Evolutionary conservation across 345 rosid genomes (phyloP), one percentile per base, ranked within the genome.

Genomic region (Populus euphratica): DNA sequence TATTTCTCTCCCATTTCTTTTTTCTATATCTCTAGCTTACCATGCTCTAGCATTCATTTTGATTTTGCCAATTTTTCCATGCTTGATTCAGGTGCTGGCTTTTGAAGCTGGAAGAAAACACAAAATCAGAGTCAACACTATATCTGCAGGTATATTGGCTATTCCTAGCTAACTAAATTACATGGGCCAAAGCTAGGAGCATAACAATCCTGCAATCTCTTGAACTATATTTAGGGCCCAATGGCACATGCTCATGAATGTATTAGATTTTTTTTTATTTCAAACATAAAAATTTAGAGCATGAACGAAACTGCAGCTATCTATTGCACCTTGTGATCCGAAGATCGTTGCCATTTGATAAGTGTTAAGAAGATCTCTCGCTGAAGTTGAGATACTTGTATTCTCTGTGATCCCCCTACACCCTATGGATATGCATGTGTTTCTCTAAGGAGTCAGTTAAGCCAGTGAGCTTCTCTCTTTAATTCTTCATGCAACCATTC

Each of bases 21-120:
- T 29, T 4, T 35, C 52, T 68, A n/a, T 5, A 41, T 68, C 49
- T 12, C 29, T 4, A 25, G 52, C 52, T 47, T 16, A 13, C 17
- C 52, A 47, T 47, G 3, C 3, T 47, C 52, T 47, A 14, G 25
- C 41, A 8, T 21, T 11, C 52, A 25, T 47, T 8, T 72, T 5
- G 29, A 65, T 33, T 17, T 13, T 16, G 39, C 54, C 62, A 44
- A 39, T 47, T 59, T 41, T 21, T 68, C 17, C 73, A 70, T 41
- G 43, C n/a, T 80, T 59, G 62, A 47, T 21, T 23, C 84, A 91
- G 96, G 96, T 91, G 76, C 88, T 91, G 62, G 91, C 96, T 65
- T 90, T 88, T 67, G 92, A 91, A 81, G 93, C 96, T 1, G 96
- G 93, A 83, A 88, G 96, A 68, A 90, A 90, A 74, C 80, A 85